These are phyloP conservation scores for Penstemon newberryi DNA, from an alignment of 257 asterid species.

Conservation along the genomic window DNA sequence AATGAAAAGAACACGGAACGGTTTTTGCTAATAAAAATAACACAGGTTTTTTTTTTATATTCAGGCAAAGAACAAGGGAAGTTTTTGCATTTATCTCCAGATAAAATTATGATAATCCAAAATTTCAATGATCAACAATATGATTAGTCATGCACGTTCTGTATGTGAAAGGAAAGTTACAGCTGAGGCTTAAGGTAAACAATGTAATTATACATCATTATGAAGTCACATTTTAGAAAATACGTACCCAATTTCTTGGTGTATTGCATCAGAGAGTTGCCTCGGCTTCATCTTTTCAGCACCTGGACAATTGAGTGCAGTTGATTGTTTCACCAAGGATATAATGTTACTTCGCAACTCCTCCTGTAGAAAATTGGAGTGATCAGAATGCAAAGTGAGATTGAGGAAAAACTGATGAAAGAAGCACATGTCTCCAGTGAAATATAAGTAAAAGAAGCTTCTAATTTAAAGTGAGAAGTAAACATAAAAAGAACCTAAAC, in stretches of 20 bases:
- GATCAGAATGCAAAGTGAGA: slow-evolving; percentile 22
- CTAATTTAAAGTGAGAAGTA: neutral
- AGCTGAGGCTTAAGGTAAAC: neutral
- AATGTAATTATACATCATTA: neutral
- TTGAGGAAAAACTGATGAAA: neutral
- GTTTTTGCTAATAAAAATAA: no score
- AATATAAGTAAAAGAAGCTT: slow-evolving; percentile 8
- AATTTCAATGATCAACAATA: neutral
- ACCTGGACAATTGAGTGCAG: slow-evolving; percentile 71
- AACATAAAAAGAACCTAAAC: neutral
- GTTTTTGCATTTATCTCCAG: no score
- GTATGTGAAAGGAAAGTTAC: neutral
- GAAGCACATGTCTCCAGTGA: slow-evolving; percentile 2
- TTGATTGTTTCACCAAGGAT: slow-evolving; percentile 72
- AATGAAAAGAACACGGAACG: no score
- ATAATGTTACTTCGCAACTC: slow-evolving; percentile 62
- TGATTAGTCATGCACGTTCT: neutral
- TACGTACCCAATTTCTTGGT: slow-evolving; percentile 82
- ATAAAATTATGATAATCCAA: neutral
- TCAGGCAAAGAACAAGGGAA: no score
- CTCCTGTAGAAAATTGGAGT: slow-evolving; percentile 45
- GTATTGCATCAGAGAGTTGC: slow-evolving; percentile 95
- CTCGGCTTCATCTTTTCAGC: slow-evolving; percentile 84
- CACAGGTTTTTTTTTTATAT: no score
- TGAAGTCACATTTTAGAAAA: neutral